Evolutionary conservation across 2,329 filamentous ascomycete species (phyloP).

Genomic region (Colletotrichum echinochloae): DNA sequence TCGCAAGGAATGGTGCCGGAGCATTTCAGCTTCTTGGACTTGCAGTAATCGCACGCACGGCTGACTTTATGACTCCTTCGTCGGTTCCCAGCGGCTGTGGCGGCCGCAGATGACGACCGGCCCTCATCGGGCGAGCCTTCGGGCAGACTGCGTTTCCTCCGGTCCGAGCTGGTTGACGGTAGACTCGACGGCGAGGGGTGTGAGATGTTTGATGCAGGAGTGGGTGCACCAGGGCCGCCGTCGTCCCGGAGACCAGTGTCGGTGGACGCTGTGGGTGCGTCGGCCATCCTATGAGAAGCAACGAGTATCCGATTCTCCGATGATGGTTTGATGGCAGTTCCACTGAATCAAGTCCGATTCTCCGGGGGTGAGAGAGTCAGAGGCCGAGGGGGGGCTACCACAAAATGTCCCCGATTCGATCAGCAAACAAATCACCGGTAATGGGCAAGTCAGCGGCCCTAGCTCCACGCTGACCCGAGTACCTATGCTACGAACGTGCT

Average conservation of each 20-base stretch:
- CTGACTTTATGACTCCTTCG: conserved; percentile 49
- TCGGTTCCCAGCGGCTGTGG: conserved; percentile 12
- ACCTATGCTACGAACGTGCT: neutral
- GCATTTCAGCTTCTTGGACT: conserved; percentile 53
- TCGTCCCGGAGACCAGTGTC: conserved; percentile 6
- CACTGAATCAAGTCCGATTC: conserved; percentile 35
- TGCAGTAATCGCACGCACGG: conserved; percentile 54
- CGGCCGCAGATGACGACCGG: neutral
- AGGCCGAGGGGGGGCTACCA: neutral
- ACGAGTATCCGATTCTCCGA: conserved; percentile 33
- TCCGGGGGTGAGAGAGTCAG: conserved; percentile 4
- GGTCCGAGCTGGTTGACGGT: neutral
- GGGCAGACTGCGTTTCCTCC: conserved; percentile 27
- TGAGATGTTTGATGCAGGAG: conserved; percentile 26
- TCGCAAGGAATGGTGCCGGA: conserved; percentile 52
- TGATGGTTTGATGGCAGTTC: conserved; percentile 20
- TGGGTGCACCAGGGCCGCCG: conserved; percentile 9
- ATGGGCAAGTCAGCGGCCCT: neutral
- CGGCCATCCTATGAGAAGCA: conserved; percentile 31
- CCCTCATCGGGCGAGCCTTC: conserved; percentile 5
- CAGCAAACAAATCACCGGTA: neutral
- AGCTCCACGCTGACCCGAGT: neutral
- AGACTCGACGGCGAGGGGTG: conserved; percentile 1
- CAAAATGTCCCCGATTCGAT: neutral
- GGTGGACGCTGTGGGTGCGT: conserved; percentile 11